Evolutionary conservation across 371 early-diverging fungal genomes (phyloP), one percentile per base, ranked within the genome.

Genomic region (Syncephalis plumigaleata): DNA sequence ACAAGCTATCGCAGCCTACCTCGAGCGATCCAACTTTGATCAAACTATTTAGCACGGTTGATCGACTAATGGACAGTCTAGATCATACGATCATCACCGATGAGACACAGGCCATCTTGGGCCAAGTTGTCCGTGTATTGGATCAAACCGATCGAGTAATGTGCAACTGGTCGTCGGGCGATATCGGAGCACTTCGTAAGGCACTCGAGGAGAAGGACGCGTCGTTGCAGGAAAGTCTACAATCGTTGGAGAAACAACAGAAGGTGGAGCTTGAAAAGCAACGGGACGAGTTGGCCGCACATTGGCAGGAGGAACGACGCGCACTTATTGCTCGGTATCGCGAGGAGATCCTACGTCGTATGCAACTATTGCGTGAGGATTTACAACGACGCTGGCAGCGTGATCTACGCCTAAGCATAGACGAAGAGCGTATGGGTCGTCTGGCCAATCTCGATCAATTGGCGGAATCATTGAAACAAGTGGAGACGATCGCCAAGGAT

Each of bases 361-460:
- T 51, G 39, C 13, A 45, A 13, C 23, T 63, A 43, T 73, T 75
- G 43, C 70, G 68, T 9, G 54, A 64, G 20, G 67, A 67, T 25
- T 60, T 75, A 53, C 71, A 75, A 53, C 63, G 69, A 11, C 61
- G 68, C 17, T 76, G 70, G 64, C 59, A 66, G 20, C 67, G 74
- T 9, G 73, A 86, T 57, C 78, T 89, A 52, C 75, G 77, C 49
- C 65, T 70, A 16, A 70, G 79, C 36, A 86, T 95, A 1, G 96
- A 95, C 51, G 61, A 67, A 26, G 96, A 95, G 65, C 82, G 93
- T 39, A 80, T 79, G 36, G 90, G 92, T 18, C 81, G 93, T 23
- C 65, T 96, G 47, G 85, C 92, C 2, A 68, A 80, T 21, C 61
- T 93, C 26, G 91, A 91, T 52, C 68, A 75, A 39, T 75, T 92